phyloP scores from a whole-genome alignment of 2,329 filamentous ascomycete species.

The Fusarium nanum region DNA sequence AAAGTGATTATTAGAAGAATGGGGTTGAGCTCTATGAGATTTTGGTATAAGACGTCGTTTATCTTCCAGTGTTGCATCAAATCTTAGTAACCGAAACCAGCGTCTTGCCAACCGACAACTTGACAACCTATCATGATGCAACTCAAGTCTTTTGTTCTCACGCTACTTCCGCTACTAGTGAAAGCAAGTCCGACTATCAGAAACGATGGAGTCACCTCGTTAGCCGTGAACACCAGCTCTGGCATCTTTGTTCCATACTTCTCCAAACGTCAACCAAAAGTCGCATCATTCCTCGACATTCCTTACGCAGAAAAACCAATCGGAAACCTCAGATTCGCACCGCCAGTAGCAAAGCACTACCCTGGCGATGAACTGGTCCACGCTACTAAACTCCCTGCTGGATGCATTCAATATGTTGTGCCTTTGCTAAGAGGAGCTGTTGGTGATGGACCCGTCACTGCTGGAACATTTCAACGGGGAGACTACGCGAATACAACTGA shows the following conservation, averaged over 20 bases:
- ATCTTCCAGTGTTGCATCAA: not conserved
- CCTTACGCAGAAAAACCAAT: slow-evolving; percentile 29
- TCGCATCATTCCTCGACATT: slow-evolving; percentile 36
- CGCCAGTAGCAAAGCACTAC: slow-evolving; percentile 5
- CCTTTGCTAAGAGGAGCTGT: slow-evolving; percentile 15
- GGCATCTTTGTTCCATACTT: slow-evolving; percentile 28
- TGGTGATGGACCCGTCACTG: not conserved
- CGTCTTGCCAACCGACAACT: too few species aligned
- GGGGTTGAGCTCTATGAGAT: accelerated
- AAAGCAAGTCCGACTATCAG: not conserved
- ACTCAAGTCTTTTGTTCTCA: not conserved
- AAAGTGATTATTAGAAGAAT: not conserved
- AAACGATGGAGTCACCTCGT: not conserved
- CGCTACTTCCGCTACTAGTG: not conserved
- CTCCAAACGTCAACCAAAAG: not conserved
- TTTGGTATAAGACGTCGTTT: not conserved
- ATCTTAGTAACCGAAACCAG: too few species aligned
- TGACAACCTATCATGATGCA: not conserved
- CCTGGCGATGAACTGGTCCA: not conserved
- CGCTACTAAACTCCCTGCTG: slow-evolving; percentile 9
- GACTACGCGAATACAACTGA: slow-evolving; percentile 36
- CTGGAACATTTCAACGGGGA: slow-evolving; percentile 30
- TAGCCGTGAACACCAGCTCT: slow-evolving; percentile 30
- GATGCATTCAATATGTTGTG: slow-evolving; percentile 34
- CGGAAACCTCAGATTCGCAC: slow-evolving; percentile 21